Conservation (phyloP, 306 rosid genomes). For the Argentina anserina region DNA sequence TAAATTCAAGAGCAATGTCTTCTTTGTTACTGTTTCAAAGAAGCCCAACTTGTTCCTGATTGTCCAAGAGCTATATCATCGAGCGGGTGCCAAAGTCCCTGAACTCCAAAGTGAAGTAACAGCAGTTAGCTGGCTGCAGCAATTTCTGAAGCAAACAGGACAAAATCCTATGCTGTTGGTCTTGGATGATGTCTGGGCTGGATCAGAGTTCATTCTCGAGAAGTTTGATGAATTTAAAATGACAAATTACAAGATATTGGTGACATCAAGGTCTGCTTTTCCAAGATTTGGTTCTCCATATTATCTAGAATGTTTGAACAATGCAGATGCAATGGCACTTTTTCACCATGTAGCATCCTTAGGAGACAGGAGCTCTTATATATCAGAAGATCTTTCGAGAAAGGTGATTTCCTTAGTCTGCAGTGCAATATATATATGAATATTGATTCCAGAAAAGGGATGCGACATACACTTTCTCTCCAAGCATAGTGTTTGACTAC, state of each 20-base stretch:
- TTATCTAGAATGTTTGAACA: constrained; percentile 30
- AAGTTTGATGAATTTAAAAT: constrained; percentile 36
- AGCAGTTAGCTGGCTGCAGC: constrained; percentile 28
- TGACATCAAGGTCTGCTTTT: constrained; percentile 14
- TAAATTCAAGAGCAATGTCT: constrained; percentile 44
- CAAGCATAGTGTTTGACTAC: not conserved
- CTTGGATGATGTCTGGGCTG: constrained; percentile 25
- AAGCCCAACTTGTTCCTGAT: constrained; percentile 36
- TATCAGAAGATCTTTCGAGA: constrained; percentile 27
- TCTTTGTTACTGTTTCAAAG: constrained; percentile 41
- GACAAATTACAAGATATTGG: constrained; percentile 33
- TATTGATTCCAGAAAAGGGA: not conserved
- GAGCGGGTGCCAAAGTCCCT: constrained; percentile 12
- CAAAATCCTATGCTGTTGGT: constrained; percentile 11
- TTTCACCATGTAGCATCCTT: constrained; percentile 35
- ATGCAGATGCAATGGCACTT: constrained; percentile 32
- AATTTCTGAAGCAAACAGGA: constrained; percentile 7
- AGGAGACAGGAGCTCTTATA: constrained; percentile 6
- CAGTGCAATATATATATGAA: constrained; percentile 16
- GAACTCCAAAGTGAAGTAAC: constrained; percentile 36
- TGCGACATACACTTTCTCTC: not conserved
- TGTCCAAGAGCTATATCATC: constrained; percentile 33
- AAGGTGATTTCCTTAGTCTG: constrained; percentile 41
- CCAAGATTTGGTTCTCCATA: constrained; percentile 23
- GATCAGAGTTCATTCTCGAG: constrained; percentile 23